These are phyloP conservation scores for Aspergillus sp. DNA, from an alignment of 2,329 filamentous ascomycete species.

Conservation along the genomic window DNA sequence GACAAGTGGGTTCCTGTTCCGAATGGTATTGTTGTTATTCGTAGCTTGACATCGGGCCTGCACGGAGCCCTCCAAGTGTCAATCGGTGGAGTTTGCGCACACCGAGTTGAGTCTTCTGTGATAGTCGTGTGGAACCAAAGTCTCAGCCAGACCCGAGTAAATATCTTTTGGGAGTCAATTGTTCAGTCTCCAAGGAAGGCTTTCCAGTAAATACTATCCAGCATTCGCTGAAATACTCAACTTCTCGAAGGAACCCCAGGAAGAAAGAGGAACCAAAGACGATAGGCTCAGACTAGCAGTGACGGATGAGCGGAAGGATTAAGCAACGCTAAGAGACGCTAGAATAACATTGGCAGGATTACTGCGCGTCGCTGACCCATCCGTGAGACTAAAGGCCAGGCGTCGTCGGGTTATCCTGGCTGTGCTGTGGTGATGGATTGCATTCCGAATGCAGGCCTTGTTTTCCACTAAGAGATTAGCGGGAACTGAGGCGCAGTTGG, in stretches of 20 bases:
- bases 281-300: not conserved
- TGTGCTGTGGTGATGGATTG: not conserved
- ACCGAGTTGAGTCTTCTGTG: not conserved
- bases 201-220: too few relatives aligned
- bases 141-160: too few relatives aligned
- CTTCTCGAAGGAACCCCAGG: not conserved
- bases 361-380: slow-evolving; percentile 1
- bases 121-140: not conserved
- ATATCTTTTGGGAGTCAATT: too few relatives aligned
- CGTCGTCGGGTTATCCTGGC: too few relatives aligned
- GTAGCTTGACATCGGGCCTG: too few relatives aligned
- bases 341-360: slow-evolving; percentile 1
- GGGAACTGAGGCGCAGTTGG: not conserved
- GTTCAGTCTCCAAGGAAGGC: too few relatives aligned
- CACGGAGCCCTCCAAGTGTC: too few relatives aligned
- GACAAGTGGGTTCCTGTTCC: too few relatives aligned
- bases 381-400: not conserved
- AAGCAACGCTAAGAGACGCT: not conserved
- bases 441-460: not conserved
- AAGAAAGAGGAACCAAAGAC: not conserved
- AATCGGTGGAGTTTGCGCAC: not conserved
- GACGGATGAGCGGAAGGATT: not conserved
- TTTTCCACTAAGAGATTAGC: not conserved
- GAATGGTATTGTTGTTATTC: too few relatives aligned
- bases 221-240: too few relatives aligned